Evolutionary conservation across 2,329 filamentous ascomycete species (phyloP).

Genomic region (Botrytis medusae): DNA sequence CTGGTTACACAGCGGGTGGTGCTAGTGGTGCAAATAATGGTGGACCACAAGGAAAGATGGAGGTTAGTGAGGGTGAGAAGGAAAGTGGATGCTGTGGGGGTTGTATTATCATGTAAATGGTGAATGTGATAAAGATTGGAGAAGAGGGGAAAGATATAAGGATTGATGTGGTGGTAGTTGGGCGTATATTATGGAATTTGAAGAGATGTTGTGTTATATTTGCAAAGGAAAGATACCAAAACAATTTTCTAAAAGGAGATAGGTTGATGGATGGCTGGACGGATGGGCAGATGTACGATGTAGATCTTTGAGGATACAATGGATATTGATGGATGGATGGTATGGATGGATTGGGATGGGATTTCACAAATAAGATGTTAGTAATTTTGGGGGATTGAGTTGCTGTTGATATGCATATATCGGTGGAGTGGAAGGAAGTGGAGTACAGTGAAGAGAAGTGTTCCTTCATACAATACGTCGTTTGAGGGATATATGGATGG

Average conservation of each 20-base stretch:
- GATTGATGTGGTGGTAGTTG: slow-evolving; percentile 11
- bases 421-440: background rate
- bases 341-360: slow-evolving; percentile 10
- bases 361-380: slow-evolving; percentile 16
- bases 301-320: slow-evolving; percentile 16
- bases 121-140: background rate
- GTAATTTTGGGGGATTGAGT: slow-evolving; percentile 7
- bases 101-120: slow-evolving; percentile 79
- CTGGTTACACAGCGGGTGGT: slow-evolving; percentile 74
- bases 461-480: background rate
- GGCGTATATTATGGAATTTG: slow-evolving; percentile 13
- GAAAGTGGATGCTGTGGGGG: slow-evolving; percentile 67
- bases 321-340: slow-evolving; percentile 12
- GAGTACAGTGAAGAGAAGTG: background rate
- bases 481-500: background rate
- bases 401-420: background rate
- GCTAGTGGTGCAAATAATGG: slow-evolving; percentile 59
- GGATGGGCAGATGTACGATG: background rate
- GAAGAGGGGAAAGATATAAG: background rate
- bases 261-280: slow-evolving; percentile 7
- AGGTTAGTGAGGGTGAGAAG: slow-evolving; percentile 68
- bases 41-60: slow-evolving; percentile 67
- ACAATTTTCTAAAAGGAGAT: background rate
- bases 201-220: slow-evolving; percentile 10
- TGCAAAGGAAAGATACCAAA: slow-evolving; percentile 21